phyloP scores from a whole-genome alignment of 83 land plant species.

The Picea abies region DNA sequence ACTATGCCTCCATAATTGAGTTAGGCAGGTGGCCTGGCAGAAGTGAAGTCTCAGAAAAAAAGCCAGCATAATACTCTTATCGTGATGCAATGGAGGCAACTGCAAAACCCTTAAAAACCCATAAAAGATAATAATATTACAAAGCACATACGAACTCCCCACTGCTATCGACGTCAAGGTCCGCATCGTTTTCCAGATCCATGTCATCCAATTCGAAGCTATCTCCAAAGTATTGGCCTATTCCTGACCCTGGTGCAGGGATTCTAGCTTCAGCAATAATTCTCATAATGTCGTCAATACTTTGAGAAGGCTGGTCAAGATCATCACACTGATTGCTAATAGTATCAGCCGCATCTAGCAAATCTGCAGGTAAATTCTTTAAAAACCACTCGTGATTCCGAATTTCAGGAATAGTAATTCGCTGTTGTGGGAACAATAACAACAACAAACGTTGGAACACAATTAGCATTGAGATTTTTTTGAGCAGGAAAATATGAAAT shows the following conservation, averaged over 20 bases:
- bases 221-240: slow-evolving; percentile 49
- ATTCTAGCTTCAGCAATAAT: slow-evolving; percentile 78
- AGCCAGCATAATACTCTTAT: too few relatives aligned
- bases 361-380: slow-evolving; percentile 49
- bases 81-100: too few relatives aligned
- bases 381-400: slow-evolving; percentile 30
- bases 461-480: background rate
- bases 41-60: too few relatives aligned
- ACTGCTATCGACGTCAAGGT: slow-evolving; percentile 88
- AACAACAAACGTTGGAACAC: slow-evolving; percentile 1
- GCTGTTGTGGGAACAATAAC: slow-evolving; percentile 17
- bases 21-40: too few relatives aligned
- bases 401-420: slow-evolving; percentile 35
- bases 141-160: slow-evolving; percentile 90
- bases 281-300: slow-evolving; percentile 75
- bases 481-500: background rate
- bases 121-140: slow-evolving; percentile 21
- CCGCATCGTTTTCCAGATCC: slow-evolving; percentile 73
- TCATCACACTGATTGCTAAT: slow-evolving; percentile 52
- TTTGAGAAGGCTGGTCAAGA: slow-evolving; percentile 71
- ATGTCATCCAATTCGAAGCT: slow-evolving; percentile 60
- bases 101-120: too few relatives aligned
- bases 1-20: too few relatives aligned
- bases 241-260: slow-evolving; percentile 53
- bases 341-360: slow-evolving; percentile 47